A percentile compares a stretch with the other conserved stretches of the same genome.
Evolutionary conservation across 768 basidiomycete genomes (phyloP).

Genomic region (Epithele typhae): DNA sequence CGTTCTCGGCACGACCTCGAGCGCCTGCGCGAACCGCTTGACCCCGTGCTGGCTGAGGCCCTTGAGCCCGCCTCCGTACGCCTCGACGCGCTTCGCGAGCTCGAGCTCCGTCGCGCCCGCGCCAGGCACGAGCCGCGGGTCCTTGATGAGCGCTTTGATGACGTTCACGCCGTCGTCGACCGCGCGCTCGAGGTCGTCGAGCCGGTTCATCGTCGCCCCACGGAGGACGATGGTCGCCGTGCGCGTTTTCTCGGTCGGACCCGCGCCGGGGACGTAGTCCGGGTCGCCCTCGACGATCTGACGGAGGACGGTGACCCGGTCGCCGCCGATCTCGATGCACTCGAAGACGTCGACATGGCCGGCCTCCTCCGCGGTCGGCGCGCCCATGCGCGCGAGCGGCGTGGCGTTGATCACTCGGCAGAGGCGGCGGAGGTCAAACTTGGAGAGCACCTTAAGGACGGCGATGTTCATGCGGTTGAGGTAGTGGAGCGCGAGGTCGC

Average conservation of each 20-base stretch:
- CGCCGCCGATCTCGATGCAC: slow-evolving; percentile 93
- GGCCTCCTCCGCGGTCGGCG: slow-evolving; percentile 94
- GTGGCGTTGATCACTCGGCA: slow-evolving; percentile 96
- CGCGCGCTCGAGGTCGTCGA: slow-evolving; percentile 95
- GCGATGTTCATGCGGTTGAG: slow-evolving; percentile 91
- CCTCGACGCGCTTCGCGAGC: slow-evolving; percentile 79
- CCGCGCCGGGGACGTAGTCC: slow-evolving; percentile 47
- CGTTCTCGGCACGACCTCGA: slow-evolving; percentile 91
- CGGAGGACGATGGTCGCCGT: slow-evolving; percentile 95
- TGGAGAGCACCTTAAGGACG: slow-evolving; percentile 95
- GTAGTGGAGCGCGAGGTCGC: slow-evolving; percentile 96
- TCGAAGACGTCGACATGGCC: slow-evolving; percentile 94
- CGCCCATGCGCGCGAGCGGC: slow-evolving; percentile 92
- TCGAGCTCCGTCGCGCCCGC: slow-evolving; percentile 94
- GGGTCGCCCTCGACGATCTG: slow-evolving; percentile 69
- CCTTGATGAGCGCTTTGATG: slow-evolving; percentile 89
- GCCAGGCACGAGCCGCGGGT: slow-evolving; percentile 85
- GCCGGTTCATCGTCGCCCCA: slow-evolving; percentile 89
- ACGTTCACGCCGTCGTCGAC: slow-evolving; percentile 97
- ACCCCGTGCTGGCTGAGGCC: slow-evolving; percentile 94
- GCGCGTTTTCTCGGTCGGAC: slow-evolving; percentile 63
- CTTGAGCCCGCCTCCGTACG: slow-evolving; percentile 82
- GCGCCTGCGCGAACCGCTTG: slow-evolving; percentile 80
- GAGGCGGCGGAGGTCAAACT: slow-evolving; percentile 92
- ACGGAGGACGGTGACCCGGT: slow-evolving; percentile 93